Percentiles rank a stretch among this genome's conserved stretches.
phyloP scores from a whole-genome alignment of 2,329 filamentous ascomycete genomes.

The Phialocephala subalpina region DNA sequence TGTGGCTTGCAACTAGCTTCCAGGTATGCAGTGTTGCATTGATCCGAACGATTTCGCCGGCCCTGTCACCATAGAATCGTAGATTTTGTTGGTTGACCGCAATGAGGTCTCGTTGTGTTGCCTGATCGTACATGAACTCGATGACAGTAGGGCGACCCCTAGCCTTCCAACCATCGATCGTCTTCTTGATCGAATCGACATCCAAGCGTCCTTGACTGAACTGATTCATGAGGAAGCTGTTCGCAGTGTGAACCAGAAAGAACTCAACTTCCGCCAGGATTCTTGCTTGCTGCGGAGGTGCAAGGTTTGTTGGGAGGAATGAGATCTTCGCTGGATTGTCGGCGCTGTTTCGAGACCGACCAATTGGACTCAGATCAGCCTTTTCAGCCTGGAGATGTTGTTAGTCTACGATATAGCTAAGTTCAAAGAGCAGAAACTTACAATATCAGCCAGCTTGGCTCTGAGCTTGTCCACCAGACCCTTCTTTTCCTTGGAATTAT shows the following conservation, averaged over 20 bases:
- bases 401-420: neutral
- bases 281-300: constrained; percentile 39
- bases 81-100: constrained; percentile 53
- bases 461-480: constrained; percentile 41
- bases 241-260: constrained; percentile 42
- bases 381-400: constrained; percentile 39
- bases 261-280: constrained; percentile 43
- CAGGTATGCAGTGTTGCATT: constrained; percentile 55
- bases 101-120: constrained; percentile 57
- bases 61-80: constrained; percentile 52
- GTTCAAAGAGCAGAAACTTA: constrained; percentile 29
- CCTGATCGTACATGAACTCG: constrained; percentile 60
- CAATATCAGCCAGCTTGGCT: constrained; percentile 42
- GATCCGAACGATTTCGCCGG: constrained; percentile 48
- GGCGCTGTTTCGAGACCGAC: constrained; percentile 13
- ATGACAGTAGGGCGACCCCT: constrained; percentile 56
- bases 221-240: constrained; percentile 44
- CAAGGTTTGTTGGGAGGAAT: constrained; percentile 38
- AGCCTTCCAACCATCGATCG: constrained; percentile 47
- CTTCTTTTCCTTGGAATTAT: constrained; percentile 31
- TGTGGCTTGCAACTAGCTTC: constrained; percentile 54
- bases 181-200: constrained; percentile 42
- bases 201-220: constrained; percentile 42
- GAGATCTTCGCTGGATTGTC: constrained; percentile 31
- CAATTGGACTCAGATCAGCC: constrained; percentile 38